Percentiles rank a stretch among this genome's conserved stretches.
Conservation (phyloP, 306 rosid genomes). For the Pachyrhizus erosus region DNA sequence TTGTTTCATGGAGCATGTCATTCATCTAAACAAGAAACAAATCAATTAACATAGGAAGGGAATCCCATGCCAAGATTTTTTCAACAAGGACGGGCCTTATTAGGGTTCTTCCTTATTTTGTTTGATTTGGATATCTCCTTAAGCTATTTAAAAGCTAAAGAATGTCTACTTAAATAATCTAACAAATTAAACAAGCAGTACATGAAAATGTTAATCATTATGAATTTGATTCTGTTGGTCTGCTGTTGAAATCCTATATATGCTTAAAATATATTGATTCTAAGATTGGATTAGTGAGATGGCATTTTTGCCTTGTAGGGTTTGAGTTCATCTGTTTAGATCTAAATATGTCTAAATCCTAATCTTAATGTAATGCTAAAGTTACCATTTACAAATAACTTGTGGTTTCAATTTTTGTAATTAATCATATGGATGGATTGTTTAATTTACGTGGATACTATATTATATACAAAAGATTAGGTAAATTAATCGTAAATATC, state of each 20-base stretch:
- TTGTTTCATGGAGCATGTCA: not conserved
- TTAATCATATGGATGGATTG: too few relatives aligned
- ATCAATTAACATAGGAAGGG: not conserved
- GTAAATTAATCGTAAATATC: too few relatives aligned
- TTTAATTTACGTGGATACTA: too few relatives aligned
- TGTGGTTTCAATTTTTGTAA: too few relatives aligned
- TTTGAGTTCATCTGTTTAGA: not conserved
- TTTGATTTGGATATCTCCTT: not conserved
- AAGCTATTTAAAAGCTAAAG: not conserved
- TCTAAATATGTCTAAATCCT: too few relatives aligned
- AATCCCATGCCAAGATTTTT: not conserved
- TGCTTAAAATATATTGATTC: not conserved
- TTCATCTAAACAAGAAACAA: not conserved
- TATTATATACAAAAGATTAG: too few relatives aligned
- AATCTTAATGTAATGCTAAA: too few relatives aligned
- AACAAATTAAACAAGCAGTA: not conserved
- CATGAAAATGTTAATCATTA: not conserved
- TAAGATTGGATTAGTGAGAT: not conserved
- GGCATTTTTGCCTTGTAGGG: not conserved
- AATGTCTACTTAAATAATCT: not conserved
- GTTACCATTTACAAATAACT: too few relatives aligned
- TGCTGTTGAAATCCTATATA: not conserved
- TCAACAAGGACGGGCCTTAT: not conserved
- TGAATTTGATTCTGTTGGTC: conserved; percentile 5
- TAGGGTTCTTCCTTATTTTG: conserved; percentile 7